A percentile compares a stretch with the other conserved stretches of the same genome.
Conservation (phyloP, 2,329 filamentous ascomycete genomes). For the Microdochium bolleyi region DNA sequence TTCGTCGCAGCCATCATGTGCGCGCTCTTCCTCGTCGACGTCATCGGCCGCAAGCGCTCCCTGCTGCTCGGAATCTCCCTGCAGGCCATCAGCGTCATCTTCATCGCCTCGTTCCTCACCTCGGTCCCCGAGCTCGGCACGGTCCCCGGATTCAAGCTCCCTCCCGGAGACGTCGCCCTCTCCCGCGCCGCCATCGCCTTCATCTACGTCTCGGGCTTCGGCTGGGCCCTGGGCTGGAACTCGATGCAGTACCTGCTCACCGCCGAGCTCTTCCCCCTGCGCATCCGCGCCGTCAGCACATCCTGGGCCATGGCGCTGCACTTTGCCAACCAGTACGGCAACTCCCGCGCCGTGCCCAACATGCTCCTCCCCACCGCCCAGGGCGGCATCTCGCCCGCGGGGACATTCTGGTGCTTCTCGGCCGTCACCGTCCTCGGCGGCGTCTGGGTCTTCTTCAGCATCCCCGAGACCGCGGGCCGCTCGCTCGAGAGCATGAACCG, state of each 20-base stretch:
- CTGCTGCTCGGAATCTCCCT: slow-evolving; percentile 52
- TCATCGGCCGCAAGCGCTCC: slow-evolving; percentile 66
- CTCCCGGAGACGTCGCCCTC: slow-evolving; percentile 38
- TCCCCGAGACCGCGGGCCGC: slow-evolving; percentile 65
- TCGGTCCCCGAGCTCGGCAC: slow-evolving; percentile 51
- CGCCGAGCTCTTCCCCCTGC: slow-evolving; percentile 68
- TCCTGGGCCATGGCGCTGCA: slow-evolving; percentile 71
- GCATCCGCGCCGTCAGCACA: slow-evolving; percentile 63
- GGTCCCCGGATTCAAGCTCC: slow-evolving; percentile 38
- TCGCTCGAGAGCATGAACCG: slow-evolving; percentile 62
- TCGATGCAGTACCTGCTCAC: slow-evolving; percentile 73
- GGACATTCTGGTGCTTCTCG: slow-evolving; percentile 73
- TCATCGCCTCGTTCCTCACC: slow-evolving; percentile 54
- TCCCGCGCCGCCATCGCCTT: slow-evolving; percentile 63
- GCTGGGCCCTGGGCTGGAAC: slow-evolving; percentile 69
- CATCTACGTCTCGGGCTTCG: slow-evolving; percentile 63
- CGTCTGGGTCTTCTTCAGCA: slow-evolving; percentile 62
- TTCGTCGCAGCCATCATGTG: slow-evolving; percentile 59
- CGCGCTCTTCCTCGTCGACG: slow-evolving; percentile 72
- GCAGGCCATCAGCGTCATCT: slow-evolving; percentile 54
- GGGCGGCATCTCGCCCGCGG: slow-evolving; percentile 45
- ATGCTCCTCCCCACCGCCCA: slow-evolving; percentile 51
- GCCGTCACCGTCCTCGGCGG: slow-evolving; percentile 61
- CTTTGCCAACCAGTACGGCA: slow-evolving; percentile 73
- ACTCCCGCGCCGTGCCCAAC: slow-evolving; percentile 64